These are phyloP conservation scores for Aureobasidium zeae DNA, from an alignment of 2,329 filamentous ascomycete genomes.

Conservation along the genomic window DNA sequence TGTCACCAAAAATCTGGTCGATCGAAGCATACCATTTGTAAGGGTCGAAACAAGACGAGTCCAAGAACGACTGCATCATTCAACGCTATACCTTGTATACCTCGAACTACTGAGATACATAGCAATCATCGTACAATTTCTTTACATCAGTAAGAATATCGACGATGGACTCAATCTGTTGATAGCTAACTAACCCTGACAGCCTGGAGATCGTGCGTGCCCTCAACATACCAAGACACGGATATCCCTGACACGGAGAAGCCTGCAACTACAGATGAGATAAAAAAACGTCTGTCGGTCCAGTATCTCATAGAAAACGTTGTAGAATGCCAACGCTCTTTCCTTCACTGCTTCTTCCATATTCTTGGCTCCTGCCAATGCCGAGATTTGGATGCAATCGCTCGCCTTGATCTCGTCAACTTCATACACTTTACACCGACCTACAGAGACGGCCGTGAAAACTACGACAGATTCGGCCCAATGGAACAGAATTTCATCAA, in stretches of 20 bases:
- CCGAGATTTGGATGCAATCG: background rate
- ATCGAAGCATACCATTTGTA: background rate
- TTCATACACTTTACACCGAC: background rate
- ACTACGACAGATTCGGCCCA: background rate
- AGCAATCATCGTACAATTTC: background rate
- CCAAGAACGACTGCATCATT: background rate
- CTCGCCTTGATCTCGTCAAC: background rate
- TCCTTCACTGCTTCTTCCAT: background rate
- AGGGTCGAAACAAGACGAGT: background rate
- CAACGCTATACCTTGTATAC: background rate
- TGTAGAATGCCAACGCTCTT: background rate
- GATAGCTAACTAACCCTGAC: too few relatives aligned
- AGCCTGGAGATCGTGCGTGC: background rate
- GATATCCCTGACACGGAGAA: too few relatives aligned
- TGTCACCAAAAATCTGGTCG: background rate
- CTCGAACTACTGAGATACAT: background rate
- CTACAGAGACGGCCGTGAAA: background rate
- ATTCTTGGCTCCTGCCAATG: background rate
- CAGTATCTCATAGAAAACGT: background rate
- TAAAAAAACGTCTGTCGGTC: background rate
- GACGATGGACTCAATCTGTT: too few relatives aligned
- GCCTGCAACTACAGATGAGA: background rate
- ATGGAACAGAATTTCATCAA: background rate
- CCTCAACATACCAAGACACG: too few relatives aligned
- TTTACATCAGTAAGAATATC: too few relatives aligned